Conservation (phyloP, 495 filamentous ascomycete genomes). For the Aspergillus heteromorphus region DNA sequence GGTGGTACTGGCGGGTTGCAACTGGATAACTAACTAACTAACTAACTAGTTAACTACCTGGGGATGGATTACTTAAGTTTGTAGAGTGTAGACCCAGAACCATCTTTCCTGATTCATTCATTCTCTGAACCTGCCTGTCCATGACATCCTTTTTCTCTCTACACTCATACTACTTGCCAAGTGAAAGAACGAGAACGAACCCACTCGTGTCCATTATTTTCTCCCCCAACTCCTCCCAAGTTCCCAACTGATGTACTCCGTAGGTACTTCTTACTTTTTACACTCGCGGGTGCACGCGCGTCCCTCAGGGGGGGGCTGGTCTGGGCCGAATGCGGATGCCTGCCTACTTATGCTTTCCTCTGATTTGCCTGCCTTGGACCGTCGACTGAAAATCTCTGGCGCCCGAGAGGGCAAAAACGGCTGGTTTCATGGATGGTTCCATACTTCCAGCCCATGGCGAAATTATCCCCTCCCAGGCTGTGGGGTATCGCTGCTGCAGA, state of each 20-base stretch:
- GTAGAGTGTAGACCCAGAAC: too few relatives aligned
- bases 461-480: not conserved
- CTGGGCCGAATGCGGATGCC: conserved; percentile 30
- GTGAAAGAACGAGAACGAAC: too few relatives aligned
- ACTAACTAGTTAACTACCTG: too few relatives aligned
- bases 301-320: conserved; percentile 19
- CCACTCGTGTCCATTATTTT: not conserved
- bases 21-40: too few relatives aligned
- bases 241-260: too few relatives aligned
- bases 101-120: too few relatives aligned
- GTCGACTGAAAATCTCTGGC: conserved; percentile 7
- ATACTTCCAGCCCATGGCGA: conserved; percentile 2
- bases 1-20: too few relatives aligned
- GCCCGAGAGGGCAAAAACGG: conserved; percentile 5
- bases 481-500: not conserved
- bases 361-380: conserved; percentile 15
- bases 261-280: too few relatives aligned
- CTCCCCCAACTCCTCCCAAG: not conserved
- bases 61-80: too few relatives aligned
- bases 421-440: conserved; percentile 8
- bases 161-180: too few relatives aligned
- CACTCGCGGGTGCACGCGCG: conserved; percentile 19
- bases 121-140: too few relatives aligned
- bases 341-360: conserved; percentile 14
- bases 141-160: too few relatives aligned